phyloP scores from a whole-genome alignment of 768 basidiomycete genomes.

The Clitopilus passeckerianus region DNA sequence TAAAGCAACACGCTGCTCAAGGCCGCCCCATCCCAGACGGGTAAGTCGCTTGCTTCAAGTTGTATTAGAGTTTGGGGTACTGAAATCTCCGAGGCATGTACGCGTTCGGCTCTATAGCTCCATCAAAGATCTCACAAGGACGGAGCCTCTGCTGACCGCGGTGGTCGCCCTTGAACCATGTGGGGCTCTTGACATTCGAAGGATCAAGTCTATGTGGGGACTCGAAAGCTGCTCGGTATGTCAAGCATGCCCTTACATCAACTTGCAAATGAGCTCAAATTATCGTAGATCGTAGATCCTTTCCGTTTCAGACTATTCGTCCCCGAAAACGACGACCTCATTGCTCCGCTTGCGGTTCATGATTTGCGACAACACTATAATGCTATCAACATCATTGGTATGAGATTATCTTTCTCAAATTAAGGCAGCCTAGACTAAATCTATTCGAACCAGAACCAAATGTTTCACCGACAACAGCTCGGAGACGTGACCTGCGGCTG shows the following conservation, averaged over 20 bases:
- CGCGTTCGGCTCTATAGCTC: conserved; percentile 11
- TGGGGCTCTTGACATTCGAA: conserved; percentile 12
- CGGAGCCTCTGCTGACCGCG: conserved; percentile 10
- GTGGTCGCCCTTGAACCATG: conserved; percentile 12
- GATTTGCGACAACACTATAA: conserved; percentile 9
- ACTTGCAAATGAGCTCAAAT: too few relatives aligned
- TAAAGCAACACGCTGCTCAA: neutral
- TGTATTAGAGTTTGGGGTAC: neutral
- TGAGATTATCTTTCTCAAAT: neutral
- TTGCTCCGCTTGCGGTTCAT: conserved; percentile 13
- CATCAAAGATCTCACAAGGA: conserved; percentile 3
- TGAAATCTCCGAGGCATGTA: conserved; percentile 9
- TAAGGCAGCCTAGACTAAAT: neutral
- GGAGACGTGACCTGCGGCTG: neutral
- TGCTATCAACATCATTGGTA: conserved; percentile 14
- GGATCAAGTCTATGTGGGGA: conserved; percentile 13
- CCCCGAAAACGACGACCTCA: conserved; percentile 6
- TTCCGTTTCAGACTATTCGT: conserved; percentile 11
- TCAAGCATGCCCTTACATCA: neutral
- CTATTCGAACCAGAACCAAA: neutral
- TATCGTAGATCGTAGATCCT: conserved; percentile 11
- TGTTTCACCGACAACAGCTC: neutral
- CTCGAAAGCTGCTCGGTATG: conserved; percentile 13
- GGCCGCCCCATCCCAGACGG: neutral
- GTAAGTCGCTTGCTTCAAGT: neutral